Percentiles rank a stretch among this genome's conserved stretches.
Conservation (phyloP, 352 stramenopile genomes). For the Phytophthora cryptogea region DNA sequence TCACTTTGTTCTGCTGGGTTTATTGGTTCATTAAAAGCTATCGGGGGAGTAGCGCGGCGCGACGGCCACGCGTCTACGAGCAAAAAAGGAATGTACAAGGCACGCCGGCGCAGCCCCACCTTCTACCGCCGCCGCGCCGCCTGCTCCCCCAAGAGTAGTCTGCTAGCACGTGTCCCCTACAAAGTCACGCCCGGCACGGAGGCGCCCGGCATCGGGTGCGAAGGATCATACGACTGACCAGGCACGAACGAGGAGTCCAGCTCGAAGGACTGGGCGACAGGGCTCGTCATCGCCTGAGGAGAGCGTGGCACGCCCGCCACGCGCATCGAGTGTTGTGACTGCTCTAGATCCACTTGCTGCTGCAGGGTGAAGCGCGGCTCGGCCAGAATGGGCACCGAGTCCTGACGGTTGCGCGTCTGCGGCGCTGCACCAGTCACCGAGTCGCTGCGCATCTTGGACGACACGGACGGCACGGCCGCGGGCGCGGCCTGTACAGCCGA, state of each 20-base stretch:
- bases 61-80: slow-evolving; percentile 28
- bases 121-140: slow-evolving; percentile 15
- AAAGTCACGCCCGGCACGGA: slow-evolving; percentile 47
- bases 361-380: slow-evolving; percentile 48
- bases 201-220: slow-evolving; percentile 17
- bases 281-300: slow-evolving; percentile 31
- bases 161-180: slow-evolving; percentile 31
- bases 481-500: slow-evolving; percentile 22
- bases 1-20: slow-evolving; percentile 14
- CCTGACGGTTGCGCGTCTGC: slow-evolving; percentile 36
- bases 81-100: slow-evolving; percentile 40
- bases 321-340: slow-evolving; percentile 30
- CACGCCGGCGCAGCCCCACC: slow-evolving; percentile 13
- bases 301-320: slow-evolving; percentile 27
- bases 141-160: slow-evolving; percentile 20
- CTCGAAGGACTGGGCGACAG: slow-evolving; percentile 29
- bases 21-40: slow-evolving; percentile 38
- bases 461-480: slow-evolving; percentile 20
- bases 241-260: slow-evolving; percentile 29
- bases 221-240: slow-evolving; percentile 22
- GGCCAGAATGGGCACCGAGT: slow-evolving; percentile 35
- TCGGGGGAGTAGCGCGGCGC: slow-evolving; percentile 22
- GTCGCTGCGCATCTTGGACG: slow-evolving; percentile 46
- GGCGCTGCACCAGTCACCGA: slow-evolving; percentile 33
- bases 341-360: slow-evolving; percentile 41